Evolutionary conservation across 805 yeast species (phyloP), one percentile per base, ranked within the genome.

Genomic region (Pichia pseudocactophila): DNA sequence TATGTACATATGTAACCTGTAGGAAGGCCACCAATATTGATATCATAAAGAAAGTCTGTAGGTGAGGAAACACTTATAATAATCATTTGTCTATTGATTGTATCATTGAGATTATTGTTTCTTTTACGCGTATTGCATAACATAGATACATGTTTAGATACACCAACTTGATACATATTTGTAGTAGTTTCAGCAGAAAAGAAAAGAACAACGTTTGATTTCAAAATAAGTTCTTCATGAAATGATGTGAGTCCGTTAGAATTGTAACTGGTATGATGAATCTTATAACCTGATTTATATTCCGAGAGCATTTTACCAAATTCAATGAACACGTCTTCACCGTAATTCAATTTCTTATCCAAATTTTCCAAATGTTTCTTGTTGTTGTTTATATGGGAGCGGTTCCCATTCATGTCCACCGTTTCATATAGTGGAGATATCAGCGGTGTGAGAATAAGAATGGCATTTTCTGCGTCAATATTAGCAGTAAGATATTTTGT

Each of bases 21-120:
- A 34, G 68, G 67, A 38, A 70, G 37, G 2, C 44, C 69, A 43
- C 74, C 75, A 43, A 74, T 71, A 37, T 73, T 71, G 52, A 78
- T 72, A 51, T 78, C 83, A 50, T 74, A 76, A n/a, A 41, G 31
- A 26, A 41, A 41, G 26, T 41, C 44, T 9, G 41, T 41, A 1
- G 84, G 83, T 4, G 79, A 71, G 44, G 76, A 71, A 0, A 80
- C 77, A 4, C 82, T 78, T n/a, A 76, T 66, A 3, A 76, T 68
- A 11, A 78, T 65, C 52, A 78, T 60, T 4, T 81, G 82, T 50
- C 74, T 76, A 22, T 41, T 49, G 48, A 65, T 63, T 9, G 74
- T 19, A 36, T 47, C 8, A 6, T 17, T 49, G 65, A 64, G 25
- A 57, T 45, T 3, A 73, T 70, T 34, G 61, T 56, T 31, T 45